These are phyloP conservation scores for Serendipita vermifera DNA, from an alignment of 768 basidiomycete genomes.

Conservation along the genomic window DNA sequence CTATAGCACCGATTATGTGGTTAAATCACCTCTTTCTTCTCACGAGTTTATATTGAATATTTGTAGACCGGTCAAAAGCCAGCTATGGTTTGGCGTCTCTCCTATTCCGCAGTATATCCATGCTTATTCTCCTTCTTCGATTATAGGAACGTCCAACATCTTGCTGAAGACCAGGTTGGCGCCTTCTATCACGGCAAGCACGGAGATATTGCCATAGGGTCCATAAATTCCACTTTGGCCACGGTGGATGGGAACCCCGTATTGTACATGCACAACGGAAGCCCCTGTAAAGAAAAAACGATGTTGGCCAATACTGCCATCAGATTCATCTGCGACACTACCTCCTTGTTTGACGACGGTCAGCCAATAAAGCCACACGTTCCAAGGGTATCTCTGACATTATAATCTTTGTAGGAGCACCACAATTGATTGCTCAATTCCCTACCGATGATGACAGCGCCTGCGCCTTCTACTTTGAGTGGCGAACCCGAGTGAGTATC, in stretches of 20 bases:
- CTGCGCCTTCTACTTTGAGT: conserved; percentile 76
- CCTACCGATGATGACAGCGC: conserved; percentile 51
- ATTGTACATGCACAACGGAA: conserved; percentile 48
- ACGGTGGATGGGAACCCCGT: conserved; percentile 41
- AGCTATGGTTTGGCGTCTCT: conserved; percentile 39
- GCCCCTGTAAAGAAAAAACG: conserved; percentile 39
- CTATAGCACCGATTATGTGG: conserved; percentile 50
- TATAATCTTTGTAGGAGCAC: conserved; percentile 27
- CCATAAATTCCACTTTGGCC: conserved; percentile 47
- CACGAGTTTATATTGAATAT: conserved; percentile 46
- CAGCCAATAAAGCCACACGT: conserved; percentile 9
- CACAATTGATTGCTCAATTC: conserved; percentile 50
- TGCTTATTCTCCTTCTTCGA: neutral
- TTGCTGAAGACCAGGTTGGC: conserved; percentile 38
- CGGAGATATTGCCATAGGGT: conserved; percentile 67
- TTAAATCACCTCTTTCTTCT: conserved; percentile 30
- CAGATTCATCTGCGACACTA: conserved; percentile 63
- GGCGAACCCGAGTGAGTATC: conserved; percentile 58
- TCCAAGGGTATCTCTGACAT: no score
- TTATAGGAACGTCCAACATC: conserved; percentile 30
- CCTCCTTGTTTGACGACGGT: conserved; percentile 46
- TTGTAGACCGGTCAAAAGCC: conserved; percentile 43
- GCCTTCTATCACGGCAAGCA: conserved; percentile 49
- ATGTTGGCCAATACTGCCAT: conserved; percentile 48
- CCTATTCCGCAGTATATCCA: neutral